phyloP scores from a whole-genome alignment of 352 stramenopile genomes.

The Globisporangium paroecandrum region DNA sequence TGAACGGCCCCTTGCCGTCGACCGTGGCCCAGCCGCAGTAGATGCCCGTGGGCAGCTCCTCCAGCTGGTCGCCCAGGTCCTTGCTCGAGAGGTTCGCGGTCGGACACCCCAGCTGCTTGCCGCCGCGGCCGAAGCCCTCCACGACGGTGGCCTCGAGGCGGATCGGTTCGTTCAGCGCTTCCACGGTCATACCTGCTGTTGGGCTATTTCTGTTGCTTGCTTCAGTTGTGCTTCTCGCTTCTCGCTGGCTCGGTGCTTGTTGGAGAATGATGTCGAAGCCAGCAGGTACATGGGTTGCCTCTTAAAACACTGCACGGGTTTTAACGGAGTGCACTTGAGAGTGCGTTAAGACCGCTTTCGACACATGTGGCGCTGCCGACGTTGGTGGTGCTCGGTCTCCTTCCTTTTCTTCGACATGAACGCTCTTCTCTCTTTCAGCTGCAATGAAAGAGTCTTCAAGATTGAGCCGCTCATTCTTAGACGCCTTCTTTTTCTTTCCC shows the following conservation, averaged over 20 bases:
- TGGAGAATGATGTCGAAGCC: not conserved
- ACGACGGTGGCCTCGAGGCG: constrained; percentile 89
- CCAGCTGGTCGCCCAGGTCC: constrained; percentile 78
- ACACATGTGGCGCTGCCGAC: no score
- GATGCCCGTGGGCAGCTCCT: constrained; percentile 86
- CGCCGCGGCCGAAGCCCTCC: constrained; percentile 91
- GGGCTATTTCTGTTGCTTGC: not conserved
- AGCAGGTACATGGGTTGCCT: not conserved
- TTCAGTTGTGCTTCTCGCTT: not conserved
- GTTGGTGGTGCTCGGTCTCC: no score
- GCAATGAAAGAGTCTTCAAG: no score
- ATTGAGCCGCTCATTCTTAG: no score
- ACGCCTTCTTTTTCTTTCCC: no score
- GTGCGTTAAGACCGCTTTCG: no score
- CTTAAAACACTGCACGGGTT: no score
- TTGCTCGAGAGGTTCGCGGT: constrained; percentile 93
- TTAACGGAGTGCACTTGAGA: no score
- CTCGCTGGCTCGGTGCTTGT: not conserved
- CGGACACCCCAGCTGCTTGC: constrained; percentile 95
- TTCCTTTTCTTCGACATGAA: no score
- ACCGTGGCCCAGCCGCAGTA: constrained; percentile 94
- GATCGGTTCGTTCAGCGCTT: constrained; percentile 58
- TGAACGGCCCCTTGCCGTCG: constrained; percentile 80
- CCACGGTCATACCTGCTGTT: constrained; percentile 36
- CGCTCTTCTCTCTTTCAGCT: no score